Base-by-base conservation (phyloP, 768 basidiomycete genomes). In the Xerocomus brunneocitrinus region DNA sequence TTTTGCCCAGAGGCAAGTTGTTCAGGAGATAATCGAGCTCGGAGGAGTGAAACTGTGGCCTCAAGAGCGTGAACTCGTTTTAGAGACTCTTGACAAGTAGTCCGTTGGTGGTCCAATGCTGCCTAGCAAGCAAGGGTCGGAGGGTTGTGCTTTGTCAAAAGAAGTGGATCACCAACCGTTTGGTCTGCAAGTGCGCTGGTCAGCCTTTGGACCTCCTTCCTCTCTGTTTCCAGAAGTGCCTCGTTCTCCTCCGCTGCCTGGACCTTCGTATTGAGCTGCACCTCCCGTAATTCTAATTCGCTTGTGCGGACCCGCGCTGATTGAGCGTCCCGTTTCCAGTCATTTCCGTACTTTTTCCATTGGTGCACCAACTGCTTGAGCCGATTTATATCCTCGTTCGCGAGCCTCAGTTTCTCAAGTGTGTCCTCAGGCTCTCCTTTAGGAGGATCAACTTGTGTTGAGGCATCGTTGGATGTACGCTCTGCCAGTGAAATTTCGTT, bases 241-340 rank as follows among this genome's bases (percentile, higher is more conserved):
- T 4, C 19, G 28, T 16, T 47, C 12, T 54, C 55, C 36, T 64
- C 62, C 24, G 50, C 50, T 32, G 35, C 36, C 35, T 64, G 50
- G 8, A 57, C 8, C 31, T 59, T 45, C 32, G 41, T 44, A 5
- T 5, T 54, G 53, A 59, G 55, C 8, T 54, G 55, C 16, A 8
- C n/a, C 10, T 56, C 57, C 14, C 53, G 57, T 27, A 25, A 35
- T 10, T 57, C 53, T 28, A 61, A 44, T 49, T 57, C 60, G 22
- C 48, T 47, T 25, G 19, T 36, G 27, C 64, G 60, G 27, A 4
- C 16, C 13, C 53, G 54, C n/a, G 56, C 51, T 40, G 28, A 19
- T 36, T 62, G 60, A 36, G 65, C 56, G 12, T 60, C 60, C 8
- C 55, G 58, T 47, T 67, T 67, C 60, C 65, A 62, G 2, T 67